Conservation (phyloP, 2,329 filamentous ascomycete genomes). For the Aspergillus hiratsukae region DNA sequence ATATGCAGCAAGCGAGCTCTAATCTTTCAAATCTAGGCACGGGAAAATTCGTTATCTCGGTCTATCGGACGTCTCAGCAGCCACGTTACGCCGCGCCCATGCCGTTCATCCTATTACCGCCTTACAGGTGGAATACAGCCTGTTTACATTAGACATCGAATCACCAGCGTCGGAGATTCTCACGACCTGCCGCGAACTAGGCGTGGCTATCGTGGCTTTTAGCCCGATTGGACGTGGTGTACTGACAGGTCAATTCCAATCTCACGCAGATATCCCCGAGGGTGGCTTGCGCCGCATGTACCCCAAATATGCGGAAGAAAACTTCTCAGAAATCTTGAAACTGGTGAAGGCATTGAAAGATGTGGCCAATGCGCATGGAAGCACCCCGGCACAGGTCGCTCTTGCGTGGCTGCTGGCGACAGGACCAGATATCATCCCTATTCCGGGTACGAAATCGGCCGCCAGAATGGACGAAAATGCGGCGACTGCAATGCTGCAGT, state of each 20-base stretch:
- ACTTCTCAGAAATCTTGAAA: slow-evolving; percentile 52
- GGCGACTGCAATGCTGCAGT: slow-evolving; percentile 7
- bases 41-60: slow-evolving; percentile 51
- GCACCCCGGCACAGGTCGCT: slow-evolving; percentile 54
- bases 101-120: slow-evolving; percentile 46
- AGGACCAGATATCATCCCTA: slow-evolving; percentile 35
- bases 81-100: slow-evolving; percentile 47
- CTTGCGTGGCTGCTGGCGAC: slow-evolving; percentile 62
- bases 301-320: slow-evolving; percentile 48
- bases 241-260: slow-evolving; percentile 49
- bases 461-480: slow-evolving; percentile 20
- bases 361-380: slow-evolving; percentile 52
- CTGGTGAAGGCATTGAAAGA: slow-evolving; percentile 47
- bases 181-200: slow-evolving; percentile 54
- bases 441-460: slow-evolving; percentile 24
- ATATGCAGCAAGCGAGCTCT: neutral
- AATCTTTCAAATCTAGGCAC: slow-evolving; percentile 14
- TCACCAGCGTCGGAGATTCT: slow-evolving; percentile 46
- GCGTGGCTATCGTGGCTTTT: slow-evolving; percentile 54
- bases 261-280: slow-evolving; percentile 43
- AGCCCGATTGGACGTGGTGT: slow-evolving; percentile 58
- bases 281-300: slow-evolving; percentile 45
- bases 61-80: slow-evolving; percentile 42
- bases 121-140: slow-evolving; percentile 50
- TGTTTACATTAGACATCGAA: slow-evolving; percentile 48